phyloP scores from a whole-genome alignment of 768 basidiomycete species.

The Collybia sp. region DNA sequence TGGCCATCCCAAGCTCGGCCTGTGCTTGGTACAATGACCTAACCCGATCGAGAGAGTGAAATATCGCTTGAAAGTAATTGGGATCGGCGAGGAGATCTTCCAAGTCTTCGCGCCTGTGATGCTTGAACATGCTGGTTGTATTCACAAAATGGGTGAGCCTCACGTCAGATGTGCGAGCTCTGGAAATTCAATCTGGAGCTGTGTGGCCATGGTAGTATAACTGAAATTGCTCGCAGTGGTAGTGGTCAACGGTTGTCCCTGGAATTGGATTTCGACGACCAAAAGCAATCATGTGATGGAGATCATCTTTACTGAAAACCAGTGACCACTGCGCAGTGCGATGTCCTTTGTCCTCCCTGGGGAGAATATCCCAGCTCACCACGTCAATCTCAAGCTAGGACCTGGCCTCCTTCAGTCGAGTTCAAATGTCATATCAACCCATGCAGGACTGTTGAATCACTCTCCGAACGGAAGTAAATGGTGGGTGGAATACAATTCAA shows the following conservation, averaged over 20 bases:
- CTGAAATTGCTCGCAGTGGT: slow-evolving; percentile 3
- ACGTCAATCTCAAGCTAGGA: slow-evolving; percentile 81
- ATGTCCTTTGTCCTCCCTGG: slow-evolving; percentile 78
- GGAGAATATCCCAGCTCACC: slow-evolving; percentile 67
- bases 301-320: slow-evolving; percentile 2
- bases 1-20: slow-evolving; percentile 75
- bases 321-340: slow-evolving; percentile 20
- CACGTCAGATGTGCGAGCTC: slow-evolving; percentile 73
- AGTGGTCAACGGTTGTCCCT: not conserved
- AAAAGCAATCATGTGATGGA: too few species aligned
- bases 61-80: slow-evolving; percentile 80
- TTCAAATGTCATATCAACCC: slow-evolving; percentile 49
- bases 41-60: slow-evolving; percentile 75
- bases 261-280: too few species aligned
- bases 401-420: slow-evolving; percentile 67
- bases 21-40: slow-evolving; percentile 73
- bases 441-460: slow-evolving; percentile 66
- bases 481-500: slow-evolving; percentile 87
- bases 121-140: slow-evolving; percentile 1
- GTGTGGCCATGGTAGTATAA: slow-evolving; percentile 31
- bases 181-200: slow-evolving; percentile 59
- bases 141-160: slow-evolving; percentile 15
- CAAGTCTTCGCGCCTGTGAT: slow-evolving; percentile 77
- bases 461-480: slow-evolving; percentile 71
- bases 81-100: slow-evolving; percentile 84